Evolutionary conservation across 2,329 filamentous ascomycete species (phyloP).

Genomic region (Stachybotrys echinatus): DNA sequence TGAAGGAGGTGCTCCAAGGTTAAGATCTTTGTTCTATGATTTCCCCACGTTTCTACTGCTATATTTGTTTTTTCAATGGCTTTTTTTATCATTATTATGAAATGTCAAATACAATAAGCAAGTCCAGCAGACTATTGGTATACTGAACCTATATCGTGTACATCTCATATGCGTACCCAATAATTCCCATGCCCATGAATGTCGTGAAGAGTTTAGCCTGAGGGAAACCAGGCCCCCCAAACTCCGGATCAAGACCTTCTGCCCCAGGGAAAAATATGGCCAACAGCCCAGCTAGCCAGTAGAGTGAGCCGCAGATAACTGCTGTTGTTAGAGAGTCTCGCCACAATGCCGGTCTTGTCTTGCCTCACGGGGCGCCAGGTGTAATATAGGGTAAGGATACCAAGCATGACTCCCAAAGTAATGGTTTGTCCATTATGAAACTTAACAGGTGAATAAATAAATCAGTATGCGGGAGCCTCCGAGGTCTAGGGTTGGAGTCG

Average conservation of each 20-base stretch:
- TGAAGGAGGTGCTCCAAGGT: slow-evolving; percentile 3
- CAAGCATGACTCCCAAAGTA: slow-evolving; percentile 30
- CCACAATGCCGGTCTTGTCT: slow-evolving; percentile 10
- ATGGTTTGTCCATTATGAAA: slow-evolving; percentile 40
- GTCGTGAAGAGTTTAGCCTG: slow-evolving; percentile 25
- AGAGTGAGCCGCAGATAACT: slow-evolving; percentile 31
- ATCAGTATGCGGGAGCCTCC: not conserved
- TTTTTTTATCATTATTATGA: no score
- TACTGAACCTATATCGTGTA: not conserved
- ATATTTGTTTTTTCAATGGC: no score
- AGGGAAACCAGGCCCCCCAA: slow-evolving; percentile 36
- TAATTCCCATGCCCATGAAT: slow-evolving; percentile 15
- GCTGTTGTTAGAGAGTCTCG: slow-evolving; percentile 25
- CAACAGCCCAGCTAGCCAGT: slow-evolving; percentile 34
- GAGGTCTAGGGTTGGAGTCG: slow-evolving; percentile 4
- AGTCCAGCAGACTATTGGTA: no score
- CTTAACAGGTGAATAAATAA: slow-evolving; percentile 9
- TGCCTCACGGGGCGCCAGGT: slow-evolving; percentile 23
- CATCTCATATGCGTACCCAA: slow-evolving; percentile 2
- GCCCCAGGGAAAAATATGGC: slow-evolving; percentile 31
- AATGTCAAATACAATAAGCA: no score
- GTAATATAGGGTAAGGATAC: slow-evolving; percentile 32
- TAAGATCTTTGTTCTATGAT: no score
- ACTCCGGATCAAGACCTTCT: slow-evolving; percentile 36
- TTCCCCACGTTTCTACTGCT: no score